Conservation (phyloP, 371 early-diverging fungal species). For the Mucor plumbeus region DNA sequence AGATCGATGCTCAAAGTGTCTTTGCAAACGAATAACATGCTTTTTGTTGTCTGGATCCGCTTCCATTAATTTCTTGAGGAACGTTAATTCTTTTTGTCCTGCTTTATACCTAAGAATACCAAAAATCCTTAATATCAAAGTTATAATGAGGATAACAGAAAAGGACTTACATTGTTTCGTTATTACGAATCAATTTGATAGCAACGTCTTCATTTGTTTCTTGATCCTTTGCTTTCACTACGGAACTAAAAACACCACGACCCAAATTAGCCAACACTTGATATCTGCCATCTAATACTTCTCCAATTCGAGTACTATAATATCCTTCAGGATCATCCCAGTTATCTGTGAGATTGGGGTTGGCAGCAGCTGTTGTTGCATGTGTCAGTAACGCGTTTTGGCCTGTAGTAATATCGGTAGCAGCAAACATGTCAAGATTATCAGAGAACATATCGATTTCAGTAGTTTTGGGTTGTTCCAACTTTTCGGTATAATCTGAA, state of each 20-base stretch:
- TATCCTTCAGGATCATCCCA: conserved; percentile 98
- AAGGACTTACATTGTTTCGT: conserved; percentile 84
- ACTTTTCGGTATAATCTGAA: conserved; percentile 61
- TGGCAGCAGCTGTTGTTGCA: conserved; percentile 33
- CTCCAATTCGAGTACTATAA: conserved; percentile 90
- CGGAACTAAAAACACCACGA: conserved; percentile 94
- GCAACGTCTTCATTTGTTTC: conserved; percentile 84
- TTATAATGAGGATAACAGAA: too few species aligned
- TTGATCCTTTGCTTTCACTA: conserved; percentile 85
- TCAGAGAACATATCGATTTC: conserved; percentile 85
- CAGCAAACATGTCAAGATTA: conserved; percentile 61
- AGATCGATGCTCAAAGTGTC: conserved; percentile 88
- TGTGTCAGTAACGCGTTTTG: conserved; percentile 27
- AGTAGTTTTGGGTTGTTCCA: conserved; percentile 26
- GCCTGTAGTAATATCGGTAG: conserved; percentile 33
- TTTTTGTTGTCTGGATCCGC: conserved; percentile 88
- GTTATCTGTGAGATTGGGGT: conserved; percentile 77
- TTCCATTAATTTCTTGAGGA: conserved; percentile 81
- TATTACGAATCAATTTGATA: conserved; percentile 94
- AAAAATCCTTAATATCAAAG: too few species aligned
- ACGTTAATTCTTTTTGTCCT: conserved; percentile 88
- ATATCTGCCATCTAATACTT: conserved; percentile 83
- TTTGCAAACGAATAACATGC: conserved; percentile 82
- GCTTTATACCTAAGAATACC: conserved; percentile 73
- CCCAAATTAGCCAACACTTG: conserved; percentile 85